Conservation (phyloP, 2,329 filamentous ascomycete species). For the Diaporthe longicolla region DNA sequence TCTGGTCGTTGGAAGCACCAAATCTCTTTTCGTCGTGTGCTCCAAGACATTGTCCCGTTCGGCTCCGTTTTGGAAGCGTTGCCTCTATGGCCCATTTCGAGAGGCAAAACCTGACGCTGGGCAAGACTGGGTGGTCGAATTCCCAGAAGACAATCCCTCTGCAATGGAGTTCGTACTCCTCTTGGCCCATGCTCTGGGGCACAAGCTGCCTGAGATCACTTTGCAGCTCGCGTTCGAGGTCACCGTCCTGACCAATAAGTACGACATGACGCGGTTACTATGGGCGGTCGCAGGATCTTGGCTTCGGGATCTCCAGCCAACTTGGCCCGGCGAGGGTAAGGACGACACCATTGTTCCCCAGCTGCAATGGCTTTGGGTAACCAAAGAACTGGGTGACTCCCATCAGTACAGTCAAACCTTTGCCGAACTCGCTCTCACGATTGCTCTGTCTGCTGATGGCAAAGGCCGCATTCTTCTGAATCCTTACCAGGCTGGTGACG, state of each 20-base stretch:
- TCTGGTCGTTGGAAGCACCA: not conserved
- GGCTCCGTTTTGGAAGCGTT: slow-evolving; percentile 9
- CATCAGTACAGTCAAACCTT: too few species aligned
- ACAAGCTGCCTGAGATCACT: not conserved
- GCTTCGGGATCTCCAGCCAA: not conserved
- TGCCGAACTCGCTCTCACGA: too few species aligned
- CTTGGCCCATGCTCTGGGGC: slow-evolving; percentile 49
- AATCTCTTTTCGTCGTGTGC: slow-evolving; percentile 23
- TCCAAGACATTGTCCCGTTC: slow-evolving; percentile 15
- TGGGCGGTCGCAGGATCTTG: not conserved
- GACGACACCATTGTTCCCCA: too few species aligned
- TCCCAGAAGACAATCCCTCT: slow-evolving; percentile 51
- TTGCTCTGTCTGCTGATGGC: too few species aligned
- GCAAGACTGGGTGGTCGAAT: slow-evolving; percentile 47
- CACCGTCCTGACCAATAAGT: slow-evolving; percentile 51
- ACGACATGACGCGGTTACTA: slow-evolving; percentile 45
- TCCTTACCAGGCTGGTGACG: not conserved
- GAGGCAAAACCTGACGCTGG: not conserved
- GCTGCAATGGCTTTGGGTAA: too few species aligned
- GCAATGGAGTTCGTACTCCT: not conserved
- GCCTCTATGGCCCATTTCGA: slow-evolving; percentile 7
- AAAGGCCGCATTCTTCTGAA: not conserved
- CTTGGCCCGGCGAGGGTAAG: not conserved
- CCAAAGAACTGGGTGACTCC: too few species aligned
- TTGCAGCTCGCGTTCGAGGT: slow-evolving; percentile 45